Percentiles rank a stretch among this genome's conserved stretches.
Evolutionary conservation across 768 basidiomycete species (phyloP).

Genomic region (Dacryopinax primogenitus): DNA sequence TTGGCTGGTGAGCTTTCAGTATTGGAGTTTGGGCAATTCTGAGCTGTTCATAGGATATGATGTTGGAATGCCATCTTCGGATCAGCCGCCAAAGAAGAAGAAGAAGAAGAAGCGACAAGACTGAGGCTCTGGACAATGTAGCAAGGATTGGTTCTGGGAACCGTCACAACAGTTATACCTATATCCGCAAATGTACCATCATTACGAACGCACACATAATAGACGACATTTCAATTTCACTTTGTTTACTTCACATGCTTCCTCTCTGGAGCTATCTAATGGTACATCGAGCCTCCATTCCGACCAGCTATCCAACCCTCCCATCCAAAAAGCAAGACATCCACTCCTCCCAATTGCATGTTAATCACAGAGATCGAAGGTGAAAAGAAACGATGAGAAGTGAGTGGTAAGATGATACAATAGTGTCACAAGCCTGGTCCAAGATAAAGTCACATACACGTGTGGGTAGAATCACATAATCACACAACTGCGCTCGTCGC

Average conservation of each 20-base stretch:
- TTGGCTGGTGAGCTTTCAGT: constrained; percentile 43
- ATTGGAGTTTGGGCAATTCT: constrained; percentile 36
- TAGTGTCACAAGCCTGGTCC: neutral
- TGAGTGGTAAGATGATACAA: neutral
- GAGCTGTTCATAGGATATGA: constrained; percentile 12
- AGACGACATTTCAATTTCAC: neutral
- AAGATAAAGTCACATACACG: neutral
- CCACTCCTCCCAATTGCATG: neutral
- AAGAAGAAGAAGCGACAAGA: constrained; percentile 58
- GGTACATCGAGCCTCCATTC: neutral
- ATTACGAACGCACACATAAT: neutral
- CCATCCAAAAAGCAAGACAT: neutral
- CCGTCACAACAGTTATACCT: constrained; percentile 23
- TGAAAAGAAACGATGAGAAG: neutral
- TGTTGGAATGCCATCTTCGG: constrained; percentile 7
- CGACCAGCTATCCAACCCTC: neutral
- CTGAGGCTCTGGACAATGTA: constrained; percentile 35
- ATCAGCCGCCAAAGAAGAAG: constrained; percentile 39
- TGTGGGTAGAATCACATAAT: neutral
- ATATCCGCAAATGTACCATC: constrained; percentile 2
- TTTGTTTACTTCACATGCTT: neutral
- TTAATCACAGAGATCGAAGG: neutral
- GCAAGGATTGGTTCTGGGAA: constrained; percentile 38
- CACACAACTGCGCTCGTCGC: neutral
- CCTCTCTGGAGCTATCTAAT: neutral